phyloP scores from a whole-genome alignment of 345 rosid genomes.

The Streptanthus diversifolius region DNA sequence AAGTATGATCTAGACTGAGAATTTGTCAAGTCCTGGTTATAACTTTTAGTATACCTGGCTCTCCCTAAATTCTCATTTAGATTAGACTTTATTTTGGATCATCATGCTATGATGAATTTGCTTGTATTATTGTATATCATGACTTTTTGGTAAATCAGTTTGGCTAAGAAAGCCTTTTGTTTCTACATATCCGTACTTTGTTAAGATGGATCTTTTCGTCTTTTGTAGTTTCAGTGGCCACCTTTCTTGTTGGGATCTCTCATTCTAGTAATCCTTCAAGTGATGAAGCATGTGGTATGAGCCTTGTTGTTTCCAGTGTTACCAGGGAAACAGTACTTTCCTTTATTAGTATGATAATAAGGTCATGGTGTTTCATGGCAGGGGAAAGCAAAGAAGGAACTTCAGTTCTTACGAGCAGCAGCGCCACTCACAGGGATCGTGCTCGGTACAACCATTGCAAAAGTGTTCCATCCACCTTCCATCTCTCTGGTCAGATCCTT shows the following conservation, averaged over 20 bases:
- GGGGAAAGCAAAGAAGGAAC: slow-evolving; percentile 89
- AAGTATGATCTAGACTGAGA: not conserved
- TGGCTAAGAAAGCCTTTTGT: slow-evolving; percentile 2
- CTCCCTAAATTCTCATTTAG: not conserved
- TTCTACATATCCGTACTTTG: slow-evolving; percentile 18
- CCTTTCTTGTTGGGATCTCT: slow-evolving; percentile 95
- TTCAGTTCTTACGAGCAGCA: slow-evolving; percentile 81
- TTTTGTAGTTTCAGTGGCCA: slow-evolving; percentile 98
- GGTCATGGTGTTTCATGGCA: slow-evolving; percentile 38
- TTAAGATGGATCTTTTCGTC: slow-evolving; percentile 27
- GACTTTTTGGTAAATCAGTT: slow-evolving; percentile 5
- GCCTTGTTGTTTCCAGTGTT: slow-evolving; percentile 18
- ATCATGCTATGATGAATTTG: not conserved
- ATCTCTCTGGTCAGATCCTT: slow-evolving; percentile 73
- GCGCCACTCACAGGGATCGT: slow-evolving; percentile 94
- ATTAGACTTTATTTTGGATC: slow-evolving; percentile 2
- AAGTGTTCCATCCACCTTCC: slow-evolving; percentile 75
- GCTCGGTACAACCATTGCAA: slow-evolving; percentile 76
- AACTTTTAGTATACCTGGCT: slow-evolving; percentile 3
- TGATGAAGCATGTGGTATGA: slow-evolving; percentile 91
- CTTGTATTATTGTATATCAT: not conserved
- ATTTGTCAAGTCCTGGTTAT: not conserved
- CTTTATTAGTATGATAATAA: slow-evolving; percentile 4
- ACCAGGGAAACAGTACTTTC: not conserved
- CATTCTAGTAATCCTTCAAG: slow-evolving; percentile 72